Evolutionary conservation across 768 basidiomycete species (phyloP).

Genomic region (Lanmaoa pseudosensibilis): DNA sequence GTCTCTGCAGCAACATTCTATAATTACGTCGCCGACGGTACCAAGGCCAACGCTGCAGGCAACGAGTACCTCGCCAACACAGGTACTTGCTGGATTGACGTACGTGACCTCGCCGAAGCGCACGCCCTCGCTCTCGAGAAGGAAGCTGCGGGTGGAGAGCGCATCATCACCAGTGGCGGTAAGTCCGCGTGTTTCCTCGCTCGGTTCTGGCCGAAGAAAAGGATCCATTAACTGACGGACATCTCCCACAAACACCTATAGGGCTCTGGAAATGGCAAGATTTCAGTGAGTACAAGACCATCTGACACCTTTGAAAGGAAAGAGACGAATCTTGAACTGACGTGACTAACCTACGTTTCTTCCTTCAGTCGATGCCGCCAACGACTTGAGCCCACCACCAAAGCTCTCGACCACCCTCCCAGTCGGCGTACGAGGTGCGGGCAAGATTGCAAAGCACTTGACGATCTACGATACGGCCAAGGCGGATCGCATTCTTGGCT

Average conservation of each 20-base stretch:
- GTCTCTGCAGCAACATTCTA: conserved; percentile 39
- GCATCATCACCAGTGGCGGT: conserved; percentile 52
- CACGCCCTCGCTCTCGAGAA: conserved; percentile 54
- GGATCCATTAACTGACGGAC: background rate
- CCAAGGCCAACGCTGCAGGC: conserved; percentile 21
- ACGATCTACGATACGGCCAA: conserved; percentile 39
- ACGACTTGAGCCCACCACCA: conserved; percentile 32
- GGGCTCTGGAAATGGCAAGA: conserved; percentile 34
- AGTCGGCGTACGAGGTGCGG: conserved; percentile 36
- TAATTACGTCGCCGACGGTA: conserved; percentile 29
- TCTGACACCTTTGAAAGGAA: background rate
- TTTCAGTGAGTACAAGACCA: conserved; percentile 21
- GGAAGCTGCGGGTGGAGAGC: conserved; percentile 52
- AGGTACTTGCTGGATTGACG: conserved; percentile 45
- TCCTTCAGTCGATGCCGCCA: conserved; percentile 39
- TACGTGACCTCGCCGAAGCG: conserved; percentile 54
- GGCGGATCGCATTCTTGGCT: conserved; percentile 39
- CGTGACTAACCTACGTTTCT: background rate
- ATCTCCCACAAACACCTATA: background rate
- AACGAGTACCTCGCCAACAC: conserved; percentile 26
- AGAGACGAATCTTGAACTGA: background rate
- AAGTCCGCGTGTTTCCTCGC: background rate
- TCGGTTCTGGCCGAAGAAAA: background rate
- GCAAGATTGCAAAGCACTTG: conserved; percentile 27
- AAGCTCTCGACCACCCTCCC: conserved; percentile 31